These are phyloP conservation scores for Conticribra weissflogii DNA, from an alignment of 108 stramenopile genomes.

Conservation along the genomic window DNA sequence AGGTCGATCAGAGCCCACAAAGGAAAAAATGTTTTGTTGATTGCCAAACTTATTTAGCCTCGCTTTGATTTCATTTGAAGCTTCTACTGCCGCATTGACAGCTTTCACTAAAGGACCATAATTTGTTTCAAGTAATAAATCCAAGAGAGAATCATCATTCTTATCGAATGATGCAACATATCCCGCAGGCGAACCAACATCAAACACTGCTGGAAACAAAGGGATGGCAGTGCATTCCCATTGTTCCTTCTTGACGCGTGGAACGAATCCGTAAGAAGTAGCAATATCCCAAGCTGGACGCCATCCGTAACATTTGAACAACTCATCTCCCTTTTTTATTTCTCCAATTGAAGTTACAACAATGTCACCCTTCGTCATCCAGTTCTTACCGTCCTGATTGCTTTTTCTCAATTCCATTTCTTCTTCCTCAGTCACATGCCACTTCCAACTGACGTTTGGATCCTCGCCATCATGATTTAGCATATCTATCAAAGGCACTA, in stretches of 20 bases:
- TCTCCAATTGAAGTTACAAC: slow-evolving; percentile 33
- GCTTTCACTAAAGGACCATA: slow-evolving; percentile 43
- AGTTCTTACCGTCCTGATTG: neutral
- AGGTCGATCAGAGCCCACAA: slow-evolving; percentile 17
- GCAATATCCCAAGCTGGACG: slow-evolving; percentile 52
- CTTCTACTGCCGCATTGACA: slow-evolving; percentile 33
- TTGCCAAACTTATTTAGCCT: slow-evolving; percentile 4
- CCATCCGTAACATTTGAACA: slow-evolving; percentile 49
- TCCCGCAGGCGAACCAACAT: slow-evolving; percentile 27
- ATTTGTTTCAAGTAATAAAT: slow-evolving; percentile 41
- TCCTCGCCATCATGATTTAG: slow-evolving; percentile 48
- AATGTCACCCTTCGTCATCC: slow-evolving; percentile 25
- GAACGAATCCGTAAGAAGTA: slow-evolving; percentile 43
- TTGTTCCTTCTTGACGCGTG: slow-evolving; percentile 23
- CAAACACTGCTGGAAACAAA: slow-evolving; percentile 43
- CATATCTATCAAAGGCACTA: slow-evolving; percentile 52
- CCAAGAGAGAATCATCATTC: slow-evolving; percentile 16
- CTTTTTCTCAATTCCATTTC: slow-evolving; percentile 30
- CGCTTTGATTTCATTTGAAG: slow-evolving; percentile 16
- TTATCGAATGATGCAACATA: slow-evolving; percentile 13
- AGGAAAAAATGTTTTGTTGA: neutral
- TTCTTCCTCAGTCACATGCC: slow-evolving; percentile 31
- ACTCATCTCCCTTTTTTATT: slow-evolving; percentile 42
- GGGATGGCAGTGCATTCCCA: slow-evolving; percentile 51
- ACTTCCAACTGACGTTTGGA: slow-evolving; percentile 50